phyloP scores from a whole-genome alignment of 176 grass and related monocot species.

The Aegilops tauschii region DNA sequence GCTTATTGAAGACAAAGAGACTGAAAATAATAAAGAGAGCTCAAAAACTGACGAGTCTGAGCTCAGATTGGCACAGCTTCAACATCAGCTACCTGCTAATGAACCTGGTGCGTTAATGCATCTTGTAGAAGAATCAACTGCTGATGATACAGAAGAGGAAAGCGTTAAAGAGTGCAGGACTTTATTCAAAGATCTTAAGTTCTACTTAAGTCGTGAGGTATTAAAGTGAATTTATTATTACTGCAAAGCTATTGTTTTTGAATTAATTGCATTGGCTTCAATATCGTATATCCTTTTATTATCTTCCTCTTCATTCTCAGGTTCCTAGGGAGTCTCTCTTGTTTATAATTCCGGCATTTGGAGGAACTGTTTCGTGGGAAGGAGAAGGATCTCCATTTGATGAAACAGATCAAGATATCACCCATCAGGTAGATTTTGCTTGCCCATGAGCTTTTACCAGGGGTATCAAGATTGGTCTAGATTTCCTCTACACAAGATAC shows the following conservation, averaged over 20 bases:
- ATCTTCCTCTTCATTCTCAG: constrained; percentile 39
- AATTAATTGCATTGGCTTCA: not conserved
- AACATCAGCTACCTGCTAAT: constrained; percentile 84
- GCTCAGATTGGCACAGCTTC: constrained; percentile 86
- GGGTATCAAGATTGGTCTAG: constrained; percentile 8
- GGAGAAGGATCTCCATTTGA: constrained; percentile 84
- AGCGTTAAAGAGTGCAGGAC: constrained; percentile 70
- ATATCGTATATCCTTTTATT: not conserved
- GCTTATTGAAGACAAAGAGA: constrained; percentile 41
- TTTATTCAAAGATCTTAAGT: constrained; percentile 86
- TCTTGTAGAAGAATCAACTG: constrained; percentile 76
- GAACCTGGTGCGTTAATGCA: constrained; percentile 95
- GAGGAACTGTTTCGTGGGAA: constrained; percentile 92
- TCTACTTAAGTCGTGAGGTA: constrained; percentile 95
- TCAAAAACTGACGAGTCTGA: constrained; percentile 67
- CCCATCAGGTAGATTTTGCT: constrained; percentile 70
- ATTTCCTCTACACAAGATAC: constrained; percentile 1
- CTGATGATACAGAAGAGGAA: constrained; percentile 48
- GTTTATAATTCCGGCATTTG: constrained; percentile 93
- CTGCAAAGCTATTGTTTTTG: not conserved
- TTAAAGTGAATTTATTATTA: not conserved
- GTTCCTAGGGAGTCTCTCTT: constrained; percentile 93
- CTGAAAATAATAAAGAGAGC: constrained; percentile 38
- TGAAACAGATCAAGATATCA: constrained; percentile 67
- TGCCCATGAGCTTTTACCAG: not conserved